A percentile compares a stretch with the other conserved stretches of the same genome.
Conservation (phyloP, 2,329 filamentous ascomycete species). For the Paracoccidioides brasiliensis region DNA sequence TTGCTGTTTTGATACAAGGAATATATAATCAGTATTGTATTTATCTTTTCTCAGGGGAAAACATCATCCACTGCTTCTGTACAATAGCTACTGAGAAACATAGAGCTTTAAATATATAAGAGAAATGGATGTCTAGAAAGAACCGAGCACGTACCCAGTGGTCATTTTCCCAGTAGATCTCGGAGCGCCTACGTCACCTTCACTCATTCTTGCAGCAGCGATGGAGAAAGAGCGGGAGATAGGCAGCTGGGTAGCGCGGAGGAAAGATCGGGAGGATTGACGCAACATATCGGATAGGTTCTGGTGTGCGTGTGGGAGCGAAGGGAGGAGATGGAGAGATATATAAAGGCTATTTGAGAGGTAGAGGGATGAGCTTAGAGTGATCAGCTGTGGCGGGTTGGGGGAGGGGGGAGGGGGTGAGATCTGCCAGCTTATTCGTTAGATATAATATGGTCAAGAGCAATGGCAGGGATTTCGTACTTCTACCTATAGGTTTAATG, state of each 20-base stretch:
- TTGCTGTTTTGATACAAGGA: constrained; percentile 46
- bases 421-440: constrained; percentile 1
- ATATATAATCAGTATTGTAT: neutral
- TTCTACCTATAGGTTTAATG: too few relatives aligned
- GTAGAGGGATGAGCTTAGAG: constrained; percentile 2
- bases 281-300: constrained; percentile 48
- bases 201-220: constrained; percentile 49
- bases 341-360: neutral
- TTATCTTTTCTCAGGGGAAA: neutral
- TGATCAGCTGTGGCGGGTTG: constrained; percentile 7
- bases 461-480: too few relatives aligned
- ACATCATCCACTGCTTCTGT: neutral
- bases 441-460: neutral
- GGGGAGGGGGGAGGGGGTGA: neutral
- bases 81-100: too few relatives aligned
- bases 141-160: constrained; percentile 22
- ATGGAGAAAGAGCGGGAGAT: constrained; percentile 49
- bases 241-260: constrained; percentile 40
- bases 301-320: neutral
- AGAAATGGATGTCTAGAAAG: neutral
- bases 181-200: constrained; percentile 53
- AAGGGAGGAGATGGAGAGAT: neutral
- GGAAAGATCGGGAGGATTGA: constrained; percentile 45
- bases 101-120: neutral
- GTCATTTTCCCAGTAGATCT: constrained; percentile 22